Evolutionary conservation across 495 filamentous ascomycete species (phyloP), one percentile per base, ranked within the genome.

Genomic region (Penicillium chermesinum): DNA sequence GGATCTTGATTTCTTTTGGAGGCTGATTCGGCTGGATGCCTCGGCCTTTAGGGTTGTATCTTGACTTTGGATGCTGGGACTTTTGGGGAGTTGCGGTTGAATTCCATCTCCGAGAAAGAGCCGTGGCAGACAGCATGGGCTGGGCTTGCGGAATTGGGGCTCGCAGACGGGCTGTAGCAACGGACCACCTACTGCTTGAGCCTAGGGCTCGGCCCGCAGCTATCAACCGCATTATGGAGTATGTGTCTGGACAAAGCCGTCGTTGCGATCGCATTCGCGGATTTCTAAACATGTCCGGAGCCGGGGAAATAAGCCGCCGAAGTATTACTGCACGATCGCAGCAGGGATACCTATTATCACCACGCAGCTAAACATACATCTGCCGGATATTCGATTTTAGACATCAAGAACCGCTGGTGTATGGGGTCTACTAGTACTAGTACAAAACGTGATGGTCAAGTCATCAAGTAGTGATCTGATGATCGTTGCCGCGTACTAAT

Each of bases 181-280:
- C 63, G 44, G 61, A 59, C 72, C 72, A 73, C 43, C 67, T 60
- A 46, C 64, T 66, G 55, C 63, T 63, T 2, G 63, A 55, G 38
- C 74, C 64, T 49, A 77, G 62, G 43, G 64, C 73, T 53, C 73
- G 62, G 46, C 72, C 66, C 3, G 72, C 76, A 37, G 72, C 70
- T 41, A 70, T 46, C 22, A 76, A 49, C 16, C 70, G 68, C 74
- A 77, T 78, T 30, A 41, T 52, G 44, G 20, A 32, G 14, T 20
- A 6, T 49, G 45, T 41, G 25, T 25, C 25, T 42, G 34, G 6
- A 21, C 8, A 13, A 40, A 18, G 42, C 27, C 16, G 32, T 35
- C 17, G 16, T 13, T 3, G 27, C 36, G 22, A n/a, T 22, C 27
- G 20, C 22, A 34, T 18, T 20, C 18, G 36, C 42, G 40, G 47